These are phyloP conservation scores for Rhizophora mangle DNA, from an alignment of 345 rosid species.

Conservation along the genomic window DNA sequence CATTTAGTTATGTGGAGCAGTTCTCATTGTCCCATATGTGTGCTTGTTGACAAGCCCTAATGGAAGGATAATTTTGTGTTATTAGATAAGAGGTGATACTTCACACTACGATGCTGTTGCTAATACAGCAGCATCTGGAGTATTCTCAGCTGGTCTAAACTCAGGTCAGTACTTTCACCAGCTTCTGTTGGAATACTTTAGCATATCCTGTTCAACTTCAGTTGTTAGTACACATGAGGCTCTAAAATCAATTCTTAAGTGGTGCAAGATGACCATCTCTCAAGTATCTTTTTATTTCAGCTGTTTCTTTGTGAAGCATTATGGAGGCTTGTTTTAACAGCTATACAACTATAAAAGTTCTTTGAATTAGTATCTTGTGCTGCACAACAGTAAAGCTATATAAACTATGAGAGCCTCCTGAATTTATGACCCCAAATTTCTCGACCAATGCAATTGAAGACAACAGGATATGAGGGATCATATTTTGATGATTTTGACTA, in stretches of 20 bases:
- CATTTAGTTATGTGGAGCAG: not conserved
- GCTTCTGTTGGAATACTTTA: too few species aligned
- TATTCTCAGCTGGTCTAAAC: conserved; percentile 89
- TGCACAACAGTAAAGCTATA: too few species aligned
- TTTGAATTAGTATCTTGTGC: not conserved
- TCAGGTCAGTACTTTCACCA: conserved; percentile 49
- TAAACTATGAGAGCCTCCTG: too few species aligned
- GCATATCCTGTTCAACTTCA: not conserved
- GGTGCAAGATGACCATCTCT: too few species aligned
- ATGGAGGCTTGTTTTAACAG: not conserved
- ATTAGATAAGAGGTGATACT: conserved; percentile 92
- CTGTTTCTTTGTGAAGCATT: not conserved
- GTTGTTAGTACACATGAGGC: not conserved
- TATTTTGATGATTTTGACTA: too few species aligned
- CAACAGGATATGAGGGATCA: too few species aligned
- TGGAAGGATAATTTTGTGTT: conserved; percentile 13
- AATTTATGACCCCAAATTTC: too few species aligned
- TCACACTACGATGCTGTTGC: conserved; percentile 95
- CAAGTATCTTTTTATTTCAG: too few species aligned
- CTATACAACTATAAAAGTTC: not conserved
- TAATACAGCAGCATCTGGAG: conserved; percentile 94
- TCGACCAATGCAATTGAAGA: too few species aligned
- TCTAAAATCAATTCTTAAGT: too few species aligned
- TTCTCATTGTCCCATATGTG: not conserved
- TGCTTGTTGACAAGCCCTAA: conserved; percentile 12